Percentiles rank a stretch among this genome's conserved stretches.
Conservation (phyloP, 371 early-diverging fungal genomes). For the Mortierella sp. region DNA sequence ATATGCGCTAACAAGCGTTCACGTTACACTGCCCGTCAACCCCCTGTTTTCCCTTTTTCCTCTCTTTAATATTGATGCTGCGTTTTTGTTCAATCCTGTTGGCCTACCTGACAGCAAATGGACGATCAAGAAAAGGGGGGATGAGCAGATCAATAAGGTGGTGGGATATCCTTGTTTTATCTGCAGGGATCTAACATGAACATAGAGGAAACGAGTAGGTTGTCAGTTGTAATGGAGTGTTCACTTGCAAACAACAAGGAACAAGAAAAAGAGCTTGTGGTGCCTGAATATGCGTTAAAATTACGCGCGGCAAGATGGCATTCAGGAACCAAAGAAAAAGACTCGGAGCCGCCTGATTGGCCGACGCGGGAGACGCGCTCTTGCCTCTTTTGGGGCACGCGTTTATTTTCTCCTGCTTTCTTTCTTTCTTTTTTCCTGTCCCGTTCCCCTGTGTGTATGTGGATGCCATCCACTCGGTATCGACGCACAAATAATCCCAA, state of each 20-base stretch:
- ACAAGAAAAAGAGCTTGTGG: too few relatives aligned
- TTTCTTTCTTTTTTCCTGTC: background rate
- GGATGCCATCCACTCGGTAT: background rate
- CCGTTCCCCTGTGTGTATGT: background rate
- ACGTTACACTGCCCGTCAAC: background rate
- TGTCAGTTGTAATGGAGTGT: background rate
- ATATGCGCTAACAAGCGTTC: background rate
- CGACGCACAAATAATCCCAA: background rate
- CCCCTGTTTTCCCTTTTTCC: background rate
- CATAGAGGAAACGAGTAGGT: background rate
- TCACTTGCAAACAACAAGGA: background rate
- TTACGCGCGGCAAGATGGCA: too few relatives aligned
- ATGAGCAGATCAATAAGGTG: background rate
- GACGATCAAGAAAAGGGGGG: background rate
- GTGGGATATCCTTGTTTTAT: background rate
- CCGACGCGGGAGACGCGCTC: background rate
- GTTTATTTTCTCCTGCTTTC: background rate
- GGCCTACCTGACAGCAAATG: background rate
- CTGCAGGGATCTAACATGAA: constrained; percentile 1
- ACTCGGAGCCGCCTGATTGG: background rate
- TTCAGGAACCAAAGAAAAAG: background rate
- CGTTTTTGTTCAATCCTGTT: background rate
- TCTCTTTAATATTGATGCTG: background rate
- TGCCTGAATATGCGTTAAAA: too few relatives aligned
- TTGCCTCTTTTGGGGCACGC: background rate